These are phyloP conservation scores for Irpex sp. DNA, from an alignment of 1,284 basidiomycete genomes.

Conservation along the genomic window DNA sequence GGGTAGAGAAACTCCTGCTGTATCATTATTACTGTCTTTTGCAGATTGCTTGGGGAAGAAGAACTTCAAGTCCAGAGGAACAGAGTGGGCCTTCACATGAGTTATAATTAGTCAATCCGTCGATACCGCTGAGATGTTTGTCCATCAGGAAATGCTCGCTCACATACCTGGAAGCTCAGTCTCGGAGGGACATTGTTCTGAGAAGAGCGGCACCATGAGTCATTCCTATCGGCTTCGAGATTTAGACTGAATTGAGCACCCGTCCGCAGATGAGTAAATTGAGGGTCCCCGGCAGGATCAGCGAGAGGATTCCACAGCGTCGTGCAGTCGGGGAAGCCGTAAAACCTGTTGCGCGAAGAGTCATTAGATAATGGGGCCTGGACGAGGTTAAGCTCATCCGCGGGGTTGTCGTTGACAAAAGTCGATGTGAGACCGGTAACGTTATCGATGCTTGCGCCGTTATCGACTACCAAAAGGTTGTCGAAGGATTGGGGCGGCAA, in stretches of 20 bases:
- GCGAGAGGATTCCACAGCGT: constrained; percentile 13
- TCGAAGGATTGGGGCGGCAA: constrained; percentile 14
- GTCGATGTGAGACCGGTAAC: constrained; percentile 30
- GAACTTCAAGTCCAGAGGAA: constrained; percentile 41
- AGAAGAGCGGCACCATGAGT: constrained; percentile 23
- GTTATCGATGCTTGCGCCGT: constrained; percentile 38
- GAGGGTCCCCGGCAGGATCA: constrained; percentile 10
- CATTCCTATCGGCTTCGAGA: constrained; percentile 9
- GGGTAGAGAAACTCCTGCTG: constrained; percentile 24
- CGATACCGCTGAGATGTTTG: not conserved
- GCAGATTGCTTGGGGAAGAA: constrained; percentile 12
- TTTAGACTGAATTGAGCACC: constrained; percentile 12
- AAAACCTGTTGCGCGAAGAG: not conserved
- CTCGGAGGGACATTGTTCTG: constrained; percentile 33
- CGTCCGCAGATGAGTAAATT: constrained; percentile 6
- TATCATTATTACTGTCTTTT: not conserved
- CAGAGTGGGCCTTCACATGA: constrained; percentile 35
- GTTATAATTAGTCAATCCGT: not conserved
- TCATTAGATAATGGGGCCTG: not conserved
- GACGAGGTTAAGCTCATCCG: constrained; percentile 35
- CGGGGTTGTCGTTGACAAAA: constrained; percentile 42
- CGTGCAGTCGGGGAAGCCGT: constrained; percentile 15
- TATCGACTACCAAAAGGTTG: constrained; percentile 36
- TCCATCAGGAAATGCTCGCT: not conserved
- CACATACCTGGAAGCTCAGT: constrained; percentile 26